Conservation (phyloP, 345 rosid species). For the Eucalyptus curtisii region DNA sequence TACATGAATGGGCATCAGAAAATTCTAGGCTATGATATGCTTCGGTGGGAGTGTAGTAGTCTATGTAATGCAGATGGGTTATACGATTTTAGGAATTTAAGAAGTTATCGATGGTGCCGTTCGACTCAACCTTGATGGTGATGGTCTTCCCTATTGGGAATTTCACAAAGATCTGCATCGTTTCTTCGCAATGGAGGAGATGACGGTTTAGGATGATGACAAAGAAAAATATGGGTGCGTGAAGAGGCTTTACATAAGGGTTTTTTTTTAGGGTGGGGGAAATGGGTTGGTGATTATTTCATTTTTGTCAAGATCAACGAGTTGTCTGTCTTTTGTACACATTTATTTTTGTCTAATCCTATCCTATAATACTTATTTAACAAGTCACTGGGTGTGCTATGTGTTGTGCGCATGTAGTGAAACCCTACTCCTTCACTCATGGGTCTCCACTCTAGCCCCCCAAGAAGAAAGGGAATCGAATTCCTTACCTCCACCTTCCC, state of each 20-base stretch:
- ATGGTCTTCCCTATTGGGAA: background rate
- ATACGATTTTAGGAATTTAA: background rate
- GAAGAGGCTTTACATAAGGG: background rate
- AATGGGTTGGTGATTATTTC: background rate
- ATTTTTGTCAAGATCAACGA: background rate
- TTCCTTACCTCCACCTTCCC: too few relatives aligned
- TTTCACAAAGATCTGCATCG: background rate
- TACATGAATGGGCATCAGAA: background rate
- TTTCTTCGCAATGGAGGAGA: background rate
- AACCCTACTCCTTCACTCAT: too few relatives aligned
- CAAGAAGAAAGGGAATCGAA: too few relatives aligned
- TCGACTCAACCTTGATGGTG: background rate
- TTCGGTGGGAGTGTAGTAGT: background rate
- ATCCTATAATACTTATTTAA: too few relatives aligned
- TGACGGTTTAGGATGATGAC: background rate
- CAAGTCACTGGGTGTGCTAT: too few relatives aligned
- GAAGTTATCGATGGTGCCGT: background rate
- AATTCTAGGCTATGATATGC: background rate
- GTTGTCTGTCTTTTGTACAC: background rate
- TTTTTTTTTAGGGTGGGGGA: background rate
- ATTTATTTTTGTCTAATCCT: too few relatives aligned
- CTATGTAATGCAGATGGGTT: background rate
- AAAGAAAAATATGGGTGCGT: background rate
- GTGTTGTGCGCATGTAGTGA: too few relatives aligned
- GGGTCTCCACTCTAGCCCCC: accelerated